Conservation (phyloP, 2,329 filamentous ascomycete species). For the Apiospora phragmitis region DNA sequence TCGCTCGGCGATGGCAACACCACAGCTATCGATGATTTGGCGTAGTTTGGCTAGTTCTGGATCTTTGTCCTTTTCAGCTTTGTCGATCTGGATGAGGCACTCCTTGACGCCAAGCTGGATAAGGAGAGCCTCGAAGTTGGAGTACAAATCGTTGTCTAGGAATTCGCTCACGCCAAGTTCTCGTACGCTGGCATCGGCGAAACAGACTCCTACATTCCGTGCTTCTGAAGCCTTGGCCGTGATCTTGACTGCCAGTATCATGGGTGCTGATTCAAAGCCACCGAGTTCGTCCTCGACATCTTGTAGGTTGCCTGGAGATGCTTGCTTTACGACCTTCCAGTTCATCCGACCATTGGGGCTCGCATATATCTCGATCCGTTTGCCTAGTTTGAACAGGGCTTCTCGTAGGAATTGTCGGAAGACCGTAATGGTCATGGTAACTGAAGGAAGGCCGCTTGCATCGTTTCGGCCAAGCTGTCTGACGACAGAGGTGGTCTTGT, state of each 20-base stretch:
- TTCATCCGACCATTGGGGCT: constrained; percentile 76
- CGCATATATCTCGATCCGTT: constrained; percentile 88
- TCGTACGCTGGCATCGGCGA: constrained; percentile 93
- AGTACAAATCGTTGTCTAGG: constrained; percentile 97
- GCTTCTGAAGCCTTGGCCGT: constrained; percentile 84
- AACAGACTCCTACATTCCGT: constrained; percentile 89
- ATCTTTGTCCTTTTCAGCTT: constrained; percentile 80
- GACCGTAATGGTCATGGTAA: constrained; percentile 93
- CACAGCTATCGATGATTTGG: constrained; percentile 89
- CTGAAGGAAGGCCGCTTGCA: constrained; percentile 83
- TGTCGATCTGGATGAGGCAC: constrained; percentile 81
- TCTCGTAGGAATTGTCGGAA: constrained; percentile 95
- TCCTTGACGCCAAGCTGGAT: constrained; percentile 97
- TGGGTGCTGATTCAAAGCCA: constrained; percentile 82
- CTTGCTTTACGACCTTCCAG: constrained; percentile 90
- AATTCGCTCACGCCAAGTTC: constrained; percentile 98
- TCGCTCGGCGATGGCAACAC: constrained; percentile 84
- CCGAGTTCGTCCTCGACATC: constrained; percentile 96
- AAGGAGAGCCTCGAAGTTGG: constrained; percentile 93
- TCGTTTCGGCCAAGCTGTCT: constrained; percentile 84
- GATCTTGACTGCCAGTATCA: constrained; percentile 93
- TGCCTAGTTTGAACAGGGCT: constrained; percentile 87
- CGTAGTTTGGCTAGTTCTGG: constrained; percentile 84
- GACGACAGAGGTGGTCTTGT: constrained; percentile 96
- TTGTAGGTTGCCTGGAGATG: constrained; percentile 93